Evolutionary conservation across 345 rosid genomes (phyloP).

Genomic region (Euclidium syriacum): DNA sequence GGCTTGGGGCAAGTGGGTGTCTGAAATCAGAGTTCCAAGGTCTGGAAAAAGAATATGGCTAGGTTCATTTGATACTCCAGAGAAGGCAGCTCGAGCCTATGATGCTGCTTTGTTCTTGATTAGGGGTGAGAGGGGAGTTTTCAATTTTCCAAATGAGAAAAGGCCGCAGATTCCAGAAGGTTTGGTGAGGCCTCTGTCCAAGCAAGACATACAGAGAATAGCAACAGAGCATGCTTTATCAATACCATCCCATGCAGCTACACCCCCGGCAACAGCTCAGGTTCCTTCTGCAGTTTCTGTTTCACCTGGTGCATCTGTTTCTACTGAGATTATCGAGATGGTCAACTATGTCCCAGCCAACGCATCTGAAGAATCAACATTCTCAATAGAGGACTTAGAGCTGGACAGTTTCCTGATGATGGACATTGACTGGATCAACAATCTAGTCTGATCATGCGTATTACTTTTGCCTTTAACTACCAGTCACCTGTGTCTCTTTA

Average conservation of each 20-base stretch:
- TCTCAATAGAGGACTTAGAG: slow-evolving; percentile 29
- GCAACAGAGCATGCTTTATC: slow-evolving; percentile 32
- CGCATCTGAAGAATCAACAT: slow-evolving; percentile 8
- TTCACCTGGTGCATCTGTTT: slow-evolving; percentile 15
- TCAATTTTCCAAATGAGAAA: slow-evolving; percentile 37
- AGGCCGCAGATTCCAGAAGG: slow-evolving; percentile 38
- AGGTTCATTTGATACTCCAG: slow-evolving; percentile 43
- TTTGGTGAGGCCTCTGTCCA: slow-evolving; percentile 27
- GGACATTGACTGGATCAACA: slow-evolving; percentile 37
- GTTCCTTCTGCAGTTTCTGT: slow-evolving; percentile 19
- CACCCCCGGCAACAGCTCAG: slow-evolving; percentile 16
- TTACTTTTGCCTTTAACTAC: slow-evolving; percentile 8
- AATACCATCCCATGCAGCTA: slow-evolving; percentile 16
- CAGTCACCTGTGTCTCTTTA: slow-evolving; percentile 7
- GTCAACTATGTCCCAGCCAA: slow-evolving; percentile 20
- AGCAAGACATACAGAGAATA: slow-evolving; percentile 29
- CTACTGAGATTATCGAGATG: slow-evolving; percentile 18
- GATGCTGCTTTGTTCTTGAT: slow-evolving; percentile 44
- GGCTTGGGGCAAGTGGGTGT: slow-evolving; percentile 45
- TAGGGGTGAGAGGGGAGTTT: slow-evolving; percentile 33
- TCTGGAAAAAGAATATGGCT: slow-evolving; percentile 42
- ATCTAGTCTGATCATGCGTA: slow-evolving; percentile 22
- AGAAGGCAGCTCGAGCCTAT: slow-evolving; percentile 49
- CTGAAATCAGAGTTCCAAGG: slow-evolving; percentile 44
- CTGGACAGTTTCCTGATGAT: slow-evolving; percentile 39